A percentile compares a stretch with the other conserved stretches of the same genome.
Conservation (phyloP, 108 stramenopile species). For the Fistulifera pelliculosa region DNA sequence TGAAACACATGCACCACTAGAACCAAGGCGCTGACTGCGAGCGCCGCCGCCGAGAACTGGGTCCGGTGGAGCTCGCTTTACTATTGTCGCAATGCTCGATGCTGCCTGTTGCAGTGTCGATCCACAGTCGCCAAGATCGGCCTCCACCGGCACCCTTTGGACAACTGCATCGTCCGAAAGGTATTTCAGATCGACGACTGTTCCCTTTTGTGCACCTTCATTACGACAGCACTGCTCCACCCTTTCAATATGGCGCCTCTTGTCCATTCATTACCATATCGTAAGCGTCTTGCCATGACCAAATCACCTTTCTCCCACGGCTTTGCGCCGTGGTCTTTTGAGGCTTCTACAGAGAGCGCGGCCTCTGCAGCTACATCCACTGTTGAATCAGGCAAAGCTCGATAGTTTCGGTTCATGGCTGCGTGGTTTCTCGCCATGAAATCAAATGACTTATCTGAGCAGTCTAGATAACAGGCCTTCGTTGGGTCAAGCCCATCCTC, state of each 20-base stretch:
- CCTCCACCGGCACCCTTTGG: conserved; percentile 49
- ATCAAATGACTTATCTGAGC: conserved; percentile 64
- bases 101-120: conserved; percentile 31
- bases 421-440: conserved; percentile 85
- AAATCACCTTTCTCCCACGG: conserved; percentile 41
- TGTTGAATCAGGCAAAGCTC: conserved; percentile 41
- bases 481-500: conserved; percentile 98
- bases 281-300: conserved; percentile 53
- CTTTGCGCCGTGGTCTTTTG: conserved; percentile 7
- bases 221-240: conserved; percentile 70
- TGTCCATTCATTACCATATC: conserved; percentile 56
- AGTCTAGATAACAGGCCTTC: conserved; percentile 79
- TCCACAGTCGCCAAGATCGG: conserved; percentile 50
- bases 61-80: conserved; percentile 61
- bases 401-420: conserved; percentile 54
- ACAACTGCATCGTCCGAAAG: conserved; percentile 39
- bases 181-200: conserved; percentile 59
- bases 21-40: conserved; percentile 57
- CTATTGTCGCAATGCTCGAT: conserved; percentile 47
- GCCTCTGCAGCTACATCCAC: conserved; percentile 57
- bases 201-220: conserved; percentile 40
- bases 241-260: conserved; percentile 76
- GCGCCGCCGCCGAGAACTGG: conserved; percentile 54
- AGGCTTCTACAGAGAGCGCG: conserved; percentile 22
- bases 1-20: conserved; percentile 77